Evolutionary conservation across 345 rosid species (phyloP), one percentile per base, ranked within the genome.

Genomic region (Salix suchowensis): DNA sequence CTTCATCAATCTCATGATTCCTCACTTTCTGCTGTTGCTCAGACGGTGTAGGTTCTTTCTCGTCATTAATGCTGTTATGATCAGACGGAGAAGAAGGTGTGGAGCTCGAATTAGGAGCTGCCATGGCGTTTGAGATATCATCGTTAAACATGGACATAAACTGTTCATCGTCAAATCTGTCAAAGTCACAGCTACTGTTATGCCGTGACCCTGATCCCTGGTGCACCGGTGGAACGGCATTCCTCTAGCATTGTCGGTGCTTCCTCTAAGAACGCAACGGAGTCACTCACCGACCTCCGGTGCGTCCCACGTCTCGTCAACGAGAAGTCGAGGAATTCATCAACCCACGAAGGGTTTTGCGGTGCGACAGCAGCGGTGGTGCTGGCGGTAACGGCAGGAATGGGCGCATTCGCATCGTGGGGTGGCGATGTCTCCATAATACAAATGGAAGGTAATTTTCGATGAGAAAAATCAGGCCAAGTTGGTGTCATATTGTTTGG

Each of bases 401-500:
- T 68, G 52, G 81, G 75, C 44, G 87, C 84, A 83, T 73, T 87
- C 24, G 54, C 30, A 16, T 71, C 24, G 9, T 48, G 52, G 86
- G 65, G 76, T 21, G 67, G 79, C 13, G 62, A 72, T 8, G 42
- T 26, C 55, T 79, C 65, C 28, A 62, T 64, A 12, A 18, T 39
- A 18, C 13, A 76, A 78, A 81, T 72, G 7, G 82, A 46, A 13
- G 86, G 79, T 36, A 85, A 39, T 40, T 79, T 87, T 65, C 88
- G 90, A 72, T 84, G 86, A n/a, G 84, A 48, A 68, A 90, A 87
- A 46, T 90, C 96, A 6, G 93, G 90, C 98, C 98, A 94, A 81
- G 82, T 84, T 6, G 93, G 82, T 28, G 84, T 52, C 88, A 89
- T 82, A 46, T 46, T 46, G 85, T 81, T 91, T 4, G 97, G 98